Base-by-base conservation (phyloP, 768 basidiomycete genomes). In the Termitomyces sp. region DNA sequence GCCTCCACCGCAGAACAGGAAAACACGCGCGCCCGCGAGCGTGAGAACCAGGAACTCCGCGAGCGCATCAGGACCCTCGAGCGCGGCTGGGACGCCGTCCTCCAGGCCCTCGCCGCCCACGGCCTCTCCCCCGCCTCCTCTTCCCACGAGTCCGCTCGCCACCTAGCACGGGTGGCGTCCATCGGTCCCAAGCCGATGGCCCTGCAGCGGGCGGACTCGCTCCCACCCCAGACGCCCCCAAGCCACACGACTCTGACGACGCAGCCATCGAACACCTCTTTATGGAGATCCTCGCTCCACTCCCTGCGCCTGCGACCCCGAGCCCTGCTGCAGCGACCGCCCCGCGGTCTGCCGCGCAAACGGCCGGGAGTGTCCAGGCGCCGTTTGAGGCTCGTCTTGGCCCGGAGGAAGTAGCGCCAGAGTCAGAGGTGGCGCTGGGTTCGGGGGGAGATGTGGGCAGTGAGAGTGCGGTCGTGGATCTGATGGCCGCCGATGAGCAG, bases 121-220 rank as follows among this genome's bases (percentile, higher is more conserved):
- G 85, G 87, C 53, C 76, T 87, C 29, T 76, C 85, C 16, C 78
- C 80, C 18, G 75, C 74, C 51, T 36, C 64, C 67, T 57, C 59
- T 65, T 71, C 73, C 60, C 69, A 71, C 69, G 79, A 86, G 69
- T 74, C 88, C 86, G 89, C 92, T 94, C 85, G 92, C 92, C 92
- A 94, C 87, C 87, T 89, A 88, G 92, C 92, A 94, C 92, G 92
- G 92, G 88, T 94, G 92, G 92, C 83, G 92, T 86, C 81, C 84
- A 81, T 80, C 78, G 79, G 75, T 69, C 74, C 73, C 75, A 73
- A 73, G 66, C 74, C 80, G 79, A 79, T 84, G 86, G 79, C 92
- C 92, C 89, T 86, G 92, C 92, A 94, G 92, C 92, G 91, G 92
- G 91, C 90, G 88, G 86, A 75, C 74, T 77, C 57, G 27, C 9